Conservation (phyloP, 2,329 filamentous ascomycete species). For the Phyllosticta citrichinensis region DNA sequence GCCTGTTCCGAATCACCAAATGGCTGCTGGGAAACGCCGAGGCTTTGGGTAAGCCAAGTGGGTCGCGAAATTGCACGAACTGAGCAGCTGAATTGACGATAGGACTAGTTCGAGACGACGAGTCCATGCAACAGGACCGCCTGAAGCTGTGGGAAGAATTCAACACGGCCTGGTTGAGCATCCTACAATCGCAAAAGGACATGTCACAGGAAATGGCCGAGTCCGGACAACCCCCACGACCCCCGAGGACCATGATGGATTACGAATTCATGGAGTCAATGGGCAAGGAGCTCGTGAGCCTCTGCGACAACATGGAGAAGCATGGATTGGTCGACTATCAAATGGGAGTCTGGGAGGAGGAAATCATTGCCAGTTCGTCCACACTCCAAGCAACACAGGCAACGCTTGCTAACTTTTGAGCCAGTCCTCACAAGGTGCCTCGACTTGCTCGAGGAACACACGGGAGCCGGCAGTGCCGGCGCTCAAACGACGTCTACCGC, state of each 20-base stretch:
- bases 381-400: neutral
- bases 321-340: constrained; percentile 96
- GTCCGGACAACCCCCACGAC: constrained; percentile 46
- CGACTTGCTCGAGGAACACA: constrained; percentile 39
- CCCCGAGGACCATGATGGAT: constrained; percentile 55
- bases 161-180: constrained; percentile 80
- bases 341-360: constrained; percentile 92
- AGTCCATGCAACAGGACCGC: constrained; percentile 61
- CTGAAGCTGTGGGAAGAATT: constrained; percentile 88
- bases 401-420: constrained; percentile 2
- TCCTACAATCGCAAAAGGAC: constrained; percentile 77
- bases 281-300: constrained; percentile 68
- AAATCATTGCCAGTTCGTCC: constrained; percentile 69
- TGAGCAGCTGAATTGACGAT: constrained; percentile 35
- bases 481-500: constrained; percentile 21
- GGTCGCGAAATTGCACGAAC: constrained; percentile 13
- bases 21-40: constrained; percentile 58
- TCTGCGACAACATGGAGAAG: constrained; percentile 80
- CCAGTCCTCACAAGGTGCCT: constrained; percentile 45
- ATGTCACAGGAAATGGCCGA: constrained; percentile 51
- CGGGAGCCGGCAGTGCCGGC: constrained; percentile 19
- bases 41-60: constrained; percentile 45
- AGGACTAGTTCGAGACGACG: constrained; percentile 81
- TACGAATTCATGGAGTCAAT: constrained; percentile 63
- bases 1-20: constrained; percentile 52